Conservation (phyloP, 495 filamentous ascomycete genomes). For the Neurospora hispaniola region DNA sequence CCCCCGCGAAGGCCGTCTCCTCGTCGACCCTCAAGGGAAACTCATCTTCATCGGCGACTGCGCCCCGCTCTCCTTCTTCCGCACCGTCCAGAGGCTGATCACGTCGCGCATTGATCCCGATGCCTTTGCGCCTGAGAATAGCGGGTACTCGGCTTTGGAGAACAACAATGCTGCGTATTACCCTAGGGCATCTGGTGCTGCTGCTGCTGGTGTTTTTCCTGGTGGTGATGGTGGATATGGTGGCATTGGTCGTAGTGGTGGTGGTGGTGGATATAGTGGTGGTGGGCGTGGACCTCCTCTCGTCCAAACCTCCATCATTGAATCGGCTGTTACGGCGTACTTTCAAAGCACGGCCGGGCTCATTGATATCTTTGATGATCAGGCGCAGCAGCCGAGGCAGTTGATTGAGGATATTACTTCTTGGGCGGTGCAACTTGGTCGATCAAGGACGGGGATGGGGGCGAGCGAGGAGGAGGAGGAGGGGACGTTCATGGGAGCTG, state of each 20-base stretch:
- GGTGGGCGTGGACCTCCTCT: conserved; percentile 8
- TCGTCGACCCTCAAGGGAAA: conserved; percentile 49
- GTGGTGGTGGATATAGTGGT: neutral
- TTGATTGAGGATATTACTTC: conserved; percentile 18
- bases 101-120: conserved; percentile 49
- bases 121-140: conserved; percentile 53
- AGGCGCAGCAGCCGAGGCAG: conserved; percentile 1
- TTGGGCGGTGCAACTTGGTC: conserved; percentile 16
- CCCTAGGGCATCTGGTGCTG: neutral
- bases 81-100: conserved; percentile 58
- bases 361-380: conserved; percentile 30
- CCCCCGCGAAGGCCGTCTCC: conserved; percentile 39
- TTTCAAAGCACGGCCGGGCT: conserved; percentile 29
- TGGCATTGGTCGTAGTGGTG: neutral
- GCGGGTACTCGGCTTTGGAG: conserved; percentile 55
- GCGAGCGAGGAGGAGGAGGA: no score
- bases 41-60: conserved; percentile 60
- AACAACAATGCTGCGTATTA: conserved; percentile 18
- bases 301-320: conserved; percentile 9
- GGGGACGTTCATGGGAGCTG: neutral
- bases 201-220: neutral
- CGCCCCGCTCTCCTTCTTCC: conserved; percentile 56
- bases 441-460: neutral
- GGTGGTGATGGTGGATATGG: neutral
- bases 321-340: conserved; percentile 22